Evolutionary conservation across 108 stramenopile species (phyloP), one percentile per base, ranked within the genome.

Genomic region (Seminavis robusta): DNA sequence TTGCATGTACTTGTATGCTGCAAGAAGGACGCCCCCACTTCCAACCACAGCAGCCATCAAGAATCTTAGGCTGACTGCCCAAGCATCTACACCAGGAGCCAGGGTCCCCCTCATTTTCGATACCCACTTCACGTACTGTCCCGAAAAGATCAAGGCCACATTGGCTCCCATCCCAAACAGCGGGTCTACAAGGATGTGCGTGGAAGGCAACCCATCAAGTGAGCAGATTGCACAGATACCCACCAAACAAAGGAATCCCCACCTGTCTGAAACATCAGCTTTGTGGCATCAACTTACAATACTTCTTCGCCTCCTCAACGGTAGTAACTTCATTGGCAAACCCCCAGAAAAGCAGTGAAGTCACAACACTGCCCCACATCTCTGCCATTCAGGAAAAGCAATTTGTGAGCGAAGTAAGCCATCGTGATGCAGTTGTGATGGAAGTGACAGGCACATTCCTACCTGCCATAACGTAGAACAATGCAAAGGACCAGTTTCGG

Each of bases 241-340:
- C n/a, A n/a, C n/a, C n/a, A n/a, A n/a, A 41, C 33, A 41, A 37
- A 33, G 44, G 16, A 24, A 39, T 10, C 26, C 16, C n/a, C n/a
- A n/a, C n/a, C n/a, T n/a, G n/a, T n/a, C n/a, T n/a, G n/a, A n/a
- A n/a, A n/a, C n/a, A n/a, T n/a, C n/a, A n/a, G n/a, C n/a, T 46
- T 8, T 20, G 19, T 13, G 33, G 5, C 4, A 39, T 11, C 1
- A 6, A 88, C 86, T 79, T 77, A 89, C 84, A 98, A 67, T 96
- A 98, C 63, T 95, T 95, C 66, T 97, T 97, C 7, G 93, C 96
- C 65, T 95, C 90, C 15, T 95, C 94, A 6, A 97, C 94, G 13
- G 95, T 95, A 30, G 94, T 95, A 29, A 98, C 90, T 63, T 96
- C 92, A 70, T 99, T 99, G 26, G 98, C 97, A 67, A 97, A 94